Evolutionary conservation across 768 basidiomycete species (phyloP).

Genomic region (Russula compacta): DNA sequence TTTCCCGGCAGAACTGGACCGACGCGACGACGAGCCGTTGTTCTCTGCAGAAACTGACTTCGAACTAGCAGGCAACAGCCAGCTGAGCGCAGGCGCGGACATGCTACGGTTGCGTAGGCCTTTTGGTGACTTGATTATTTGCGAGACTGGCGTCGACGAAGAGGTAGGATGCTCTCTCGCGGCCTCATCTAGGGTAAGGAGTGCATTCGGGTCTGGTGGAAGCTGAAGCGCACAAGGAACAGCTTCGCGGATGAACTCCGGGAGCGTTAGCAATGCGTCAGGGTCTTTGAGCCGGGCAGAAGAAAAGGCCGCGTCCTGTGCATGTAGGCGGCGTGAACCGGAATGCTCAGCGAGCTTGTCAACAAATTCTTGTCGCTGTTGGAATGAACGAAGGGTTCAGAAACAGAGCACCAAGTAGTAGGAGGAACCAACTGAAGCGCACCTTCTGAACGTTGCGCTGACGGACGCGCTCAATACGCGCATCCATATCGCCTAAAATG

Average conservation of each 20-base stretch:
- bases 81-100: constrained; percentile 29
- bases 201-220: constrained; percentile 6
- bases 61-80: constrained; percentile 24
- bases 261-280: constrained; percentile 45
- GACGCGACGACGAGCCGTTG: constrained; percentile 19
- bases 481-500: constrained; percentile 49
- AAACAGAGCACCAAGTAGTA: not conserved
- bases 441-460: constrained; percentile 60
- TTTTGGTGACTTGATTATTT: constrained; percentile 27
- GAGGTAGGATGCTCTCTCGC: constrained; percentile 30
- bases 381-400: not conserved
- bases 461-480: constrained; percentile 44
- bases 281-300: constrained; percentile 25
- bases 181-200: constrained; percentile 32
- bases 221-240: constrained; percentile 12
- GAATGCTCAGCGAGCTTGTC: constrained; percentile 66
- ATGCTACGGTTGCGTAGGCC: constrained; percentile 28
- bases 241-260: constrained; percentile 30
- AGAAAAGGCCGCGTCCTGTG: constrained; percentile 65
- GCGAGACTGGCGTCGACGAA: constrained; percentile 24
- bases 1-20: constrained; percentile 25
- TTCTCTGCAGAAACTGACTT: constrained; percentile 18
- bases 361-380: constrained; percentile 66
- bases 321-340: constrained; percentile 59
- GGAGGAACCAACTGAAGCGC: constrained; percentile 11